Percentiles rank a stretch among this genome's conserved stretches.
phyloP scores from a whole-genome alignment of 805 yeast species.

The Metschnikowia similis region DNA sequence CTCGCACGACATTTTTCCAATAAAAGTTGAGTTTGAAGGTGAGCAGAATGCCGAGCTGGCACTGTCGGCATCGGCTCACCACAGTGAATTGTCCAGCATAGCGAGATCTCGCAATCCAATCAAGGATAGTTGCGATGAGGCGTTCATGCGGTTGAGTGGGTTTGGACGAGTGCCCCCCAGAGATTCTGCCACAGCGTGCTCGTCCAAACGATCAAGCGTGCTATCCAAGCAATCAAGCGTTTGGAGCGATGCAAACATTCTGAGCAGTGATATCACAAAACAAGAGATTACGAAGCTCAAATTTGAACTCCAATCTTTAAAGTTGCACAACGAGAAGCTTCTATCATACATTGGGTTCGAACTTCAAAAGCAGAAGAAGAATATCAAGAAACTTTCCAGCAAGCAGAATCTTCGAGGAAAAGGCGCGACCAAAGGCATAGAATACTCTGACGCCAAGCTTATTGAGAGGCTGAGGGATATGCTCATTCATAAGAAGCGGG shows the following conservation, averaged over 20 bases:
- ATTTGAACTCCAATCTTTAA: constrained; percentile 51
- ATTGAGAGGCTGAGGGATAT: constrained; percentile 46
- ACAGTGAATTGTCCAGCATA: constrained; percentile 13
- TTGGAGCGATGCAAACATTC: constrained; percentile 20
- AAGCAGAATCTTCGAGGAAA: constrained; percentile 29
- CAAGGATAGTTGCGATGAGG: constrained; percentile 18
- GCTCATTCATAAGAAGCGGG: constrained; percentile 41
- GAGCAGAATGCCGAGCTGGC: constrained; percentile 18
- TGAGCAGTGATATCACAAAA: constrained; percentile 27
- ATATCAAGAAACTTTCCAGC: constrained; percentile 36
- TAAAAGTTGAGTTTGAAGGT: constrained; percentile 40
- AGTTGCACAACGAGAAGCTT: constrained; percentile 53
- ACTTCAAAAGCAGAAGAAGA: constrained; percentile 45
- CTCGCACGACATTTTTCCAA: constrained; percentile 41
- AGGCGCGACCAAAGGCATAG: constrained; percentile 20
- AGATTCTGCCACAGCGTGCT: constrained; percentile 19
- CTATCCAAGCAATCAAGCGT: constrained; percentile 30
- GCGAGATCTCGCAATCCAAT: constrained; percentile 14
- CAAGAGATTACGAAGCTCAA: constrained; percentile 49
- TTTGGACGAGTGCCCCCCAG: constrained; percentile 9
- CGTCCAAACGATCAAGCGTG: constrained; percentile 9
- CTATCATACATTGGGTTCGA: constrained; percentile 56
- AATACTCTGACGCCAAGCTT: constrained; percentile 52
- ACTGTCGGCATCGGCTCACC: constrained; percentile 26
- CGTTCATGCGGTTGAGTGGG: constrained; percentile 32